Conservation (phyloP, 2,329 filamentous ascomycete genomes). For the Drechslera avenae region DNA sequence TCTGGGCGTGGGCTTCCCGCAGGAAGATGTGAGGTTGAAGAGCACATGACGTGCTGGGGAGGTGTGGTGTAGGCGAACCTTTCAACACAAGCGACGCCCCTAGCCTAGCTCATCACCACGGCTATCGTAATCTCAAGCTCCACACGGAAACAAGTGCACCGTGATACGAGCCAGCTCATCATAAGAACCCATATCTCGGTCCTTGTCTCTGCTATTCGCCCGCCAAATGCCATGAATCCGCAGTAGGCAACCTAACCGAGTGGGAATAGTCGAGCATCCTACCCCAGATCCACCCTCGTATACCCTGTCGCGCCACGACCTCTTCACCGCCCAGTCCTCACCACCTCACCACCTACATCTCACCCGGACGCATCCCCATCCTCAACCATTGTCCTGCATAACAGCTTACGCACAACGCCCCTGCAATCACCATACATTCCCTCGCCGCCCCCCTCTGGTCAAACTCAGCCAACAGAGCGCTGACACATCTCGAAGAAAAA, state of each 20-base stretch:
- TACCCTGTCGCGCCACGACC: conserved; percentile 11
- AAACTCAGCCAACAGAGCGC: conserved; percentile 3
- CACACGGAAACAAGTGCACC: neutral
- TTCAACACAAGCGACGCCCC: neutral
- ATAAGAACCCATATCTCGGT: conserved; percentile 2
- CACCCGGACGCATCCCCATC: neutral
- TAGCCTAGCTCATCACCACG: neutral
- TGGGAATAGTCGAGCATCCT: conserved; percentile 7
- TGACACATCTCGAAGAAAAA: conserved; percentile 3
- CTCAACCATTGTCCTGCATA: conserved; percentile 2
- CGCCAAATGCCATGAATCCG: conserved; percentile 2
- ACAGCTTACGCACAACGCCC: conserved; percentile 4
- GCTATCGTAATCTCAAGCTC: conserved; percentile 13
- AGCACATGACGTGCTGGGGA: conserved; percentile 12
- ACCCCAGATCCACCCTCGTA: conserved; percentile 22
- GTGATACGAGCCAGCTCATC: neutral
- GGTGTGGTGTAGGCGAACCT: neutral
- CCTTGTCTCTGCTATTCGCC: neutral
- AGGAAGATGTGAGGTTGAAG: conserved; percentile 10
- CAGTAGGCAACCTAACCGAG: conserved; percentile 12
- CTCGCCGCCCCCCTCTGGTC: neutral
- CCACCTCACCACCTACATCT: conserved; percentile 3
- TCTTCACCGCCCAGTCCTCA: conserved; percentile 8
- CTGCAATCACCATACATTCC: neutral
- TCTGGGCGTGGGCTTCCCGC: conserved; percentile 32